phyloP scores from a whole-genome alignment of 192 early-diverging fungal species.

The Coemansia sp. region DNA sequence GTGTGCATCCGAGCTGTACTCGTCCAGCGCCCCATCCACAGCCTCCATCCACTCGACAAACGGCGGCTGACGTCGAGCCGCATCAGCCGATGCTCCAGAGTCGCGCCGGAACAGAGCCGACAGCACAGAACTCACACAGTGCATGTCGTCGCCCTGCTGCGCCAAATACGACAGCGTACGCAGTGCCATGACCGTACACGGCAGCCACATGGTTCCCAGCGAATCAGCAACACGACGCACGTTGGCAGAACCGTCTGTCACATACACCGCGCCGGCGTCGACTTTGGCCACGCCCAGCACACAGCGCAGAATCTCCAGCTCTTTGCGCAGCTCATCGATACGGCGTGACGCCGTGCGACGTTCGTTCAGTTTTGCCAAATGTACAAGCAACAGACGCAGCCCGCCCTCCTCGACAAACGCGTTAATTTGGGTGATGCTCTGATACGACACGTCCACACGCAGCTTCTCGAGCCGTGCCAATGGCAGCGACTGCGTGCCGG shows the following conservation, averaged over 20 bases:
- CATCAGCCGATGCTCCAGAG: background rate
- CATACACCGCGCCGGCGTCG: conserved; percentile 14
- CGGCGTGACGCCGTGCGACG: conserved; percentile 25
- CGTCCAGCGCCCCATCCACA: conserved; percentile 28
- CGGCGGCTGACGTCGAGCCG: conserved; percentile 16
- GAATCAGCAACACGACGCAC: conserved; percentile 39
- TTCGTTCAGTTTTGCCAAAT: conserved; percentile 45
- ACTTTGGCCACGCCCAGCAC: conserved; percentile 40
- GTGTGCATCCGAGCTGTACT: conserved; percentile 13
- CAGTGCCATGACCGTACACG: conserved; percentile 33
- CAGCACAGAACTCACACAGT: conserved; percentile 16
- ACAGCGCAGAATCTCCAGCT: conserved; percentile 46
- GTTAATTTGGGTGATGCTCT: conserved; percentile 45
- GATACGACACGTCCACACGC: conserved; percentile 46
- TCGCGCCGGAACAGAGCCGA: conserved; percentile 36
- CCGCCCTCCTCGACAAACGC: conserved; percentile 47
- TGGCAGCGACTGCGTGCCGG: conserved; percentile 48
- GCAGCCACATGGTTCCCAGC: conserved; percentile 39
- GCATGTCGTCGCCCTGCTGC: conserved; percentile 23
- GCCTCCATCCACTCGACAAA: conserved; percentile 53
- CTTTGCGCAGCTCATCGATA: conserved; percentile 42
- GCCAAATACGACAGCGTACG: conserved; percentile 30
- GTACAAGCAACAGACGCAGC: conserved; percentile 35
- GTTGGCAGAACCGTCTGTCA: conserved; percentile 17
- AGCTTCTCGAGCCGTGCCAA: conserved; percentile 44